These are phyloP conservation scores for Aureococcus anophagefferens DNA, from an alignment of 108 stramenopile species.

Conservation along the genomic window DNA sequence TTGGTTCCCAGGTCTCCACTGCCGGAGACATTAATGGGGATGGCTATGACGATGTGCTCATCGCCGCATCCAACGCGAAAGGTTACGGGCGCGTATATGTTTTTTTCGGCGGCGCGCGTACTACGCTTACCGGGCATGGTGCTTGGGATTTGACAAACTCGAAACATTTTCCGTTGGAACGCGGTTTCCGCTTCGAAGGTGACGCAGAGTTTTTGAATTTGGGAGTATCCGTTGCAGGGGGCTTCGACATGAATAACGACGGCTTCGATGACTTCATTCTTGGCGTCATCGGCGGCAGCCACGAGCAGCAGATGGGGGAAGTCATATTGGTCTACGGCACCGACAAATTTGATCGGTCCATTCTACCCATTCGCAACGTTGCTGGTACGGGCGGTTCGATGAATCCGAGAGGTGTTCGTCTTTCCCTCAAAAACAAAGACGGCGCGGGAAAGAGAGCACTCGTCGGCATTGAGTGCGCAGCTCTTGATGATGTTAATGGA, in stretches of 20 bases:
- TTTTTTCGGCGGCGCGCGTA: neutral
- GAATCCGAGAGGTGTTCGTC: neutral
- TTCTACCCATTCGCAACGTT: too few relatives aligned
- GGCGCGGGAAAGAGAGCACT: too few relatives aligned
- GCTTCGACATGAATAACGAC: conserved; percentile 8
- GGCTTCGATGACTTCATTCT: conserved; percentile 6
- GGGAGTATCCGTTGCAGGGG: neutral
- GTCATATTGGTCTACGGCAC: conserved; percentile 5
- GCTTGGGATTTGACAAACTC: too few relatives aligned
- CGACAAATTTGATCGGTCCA: neutral
- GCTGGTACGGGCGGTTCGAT: neutral
- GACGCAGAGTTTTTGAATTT: neutral
- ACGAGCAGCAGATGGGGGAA: neutral
- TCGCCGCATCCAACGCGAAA: too few relatives aligned
- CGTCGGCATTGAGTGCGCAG: neutral
- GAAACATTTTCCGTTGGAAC: neutral
- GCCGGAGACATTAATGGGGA: conserved; percentile 12
- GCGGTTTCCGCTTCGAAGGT: neutral
- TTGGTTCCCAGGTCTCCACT: neutral
- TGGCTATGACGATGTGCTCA: conserved; percentile 5
- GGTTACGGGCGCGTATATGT: neutral
- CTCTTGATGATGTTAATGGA: neutral
- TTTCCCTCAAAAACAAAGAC: neutral
- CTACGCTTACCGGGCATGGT: too few relatives aligned
- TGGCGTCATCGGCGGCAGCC: neutral